These are phyloP conservation scores for Lindgomyces ingoldianus DNA, from an alignment of 495 filamentous ascomycete genomes.

Conservation along the genomic window DNA sequence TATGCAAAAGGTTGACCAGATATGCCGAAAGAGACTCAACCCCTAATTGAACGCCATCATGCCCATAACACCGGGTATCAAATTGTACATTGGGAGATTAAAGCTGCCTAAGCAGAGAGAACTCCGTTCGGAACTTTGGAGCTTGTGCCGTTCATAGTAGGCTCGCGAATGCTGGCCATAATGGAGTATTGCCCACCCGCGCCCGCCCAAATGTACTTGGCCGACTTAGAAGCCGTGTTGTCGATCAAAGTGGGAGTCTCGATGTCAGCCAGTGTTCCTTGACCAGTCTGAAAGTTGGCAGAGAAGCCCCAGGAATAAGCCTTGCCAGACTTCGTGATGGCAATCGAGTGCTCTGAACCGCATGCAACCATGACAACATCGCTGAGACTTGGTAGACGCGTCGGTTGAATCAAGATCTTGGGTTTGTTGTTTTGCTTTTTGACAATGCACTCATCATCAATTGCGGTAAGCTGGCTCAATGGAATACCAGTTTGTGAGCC, in stretches of 20 bases:
- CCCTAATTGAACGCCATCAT: not conserved
- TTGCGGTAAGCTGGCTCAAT: conserved; percentile 46
- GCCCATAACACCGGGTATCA: not conserved
- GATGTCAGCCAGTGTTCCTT: conserved; percentile 60
- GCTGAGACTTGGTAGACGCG: conserved; percentile 50
- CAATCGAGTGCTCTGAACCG: conserved; percentile 63
- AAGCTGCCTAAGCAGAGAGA: not conserved
- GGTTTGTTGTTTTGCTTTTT: conserved; percentile 57
- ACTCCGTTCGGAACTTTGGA: not conserved
- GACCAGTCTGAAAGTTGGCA: conserved; percentile 67
- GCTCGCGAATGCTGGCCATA: conserved; percentile 44
- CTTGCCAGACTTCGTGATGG: conserved; percentile 58
- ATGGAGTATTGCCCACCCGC: conserved; percentile 69
- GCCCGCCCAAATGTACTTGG: conserved; percentile 59
- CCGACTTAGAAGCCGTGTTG: conserved; percentile 60
- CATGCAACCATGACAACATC: conserved; percentile 49
- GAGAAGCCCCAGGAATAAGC: conserved; percentile 74
- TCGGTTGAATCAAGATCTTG: conserved; percentile 60
- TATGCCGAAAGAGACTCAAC: not conserved
- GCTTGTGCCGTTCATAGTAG: not conserved
- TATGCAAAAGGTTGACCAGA: not conserved
- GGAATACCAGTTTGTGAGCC: conserved; percentile 62
- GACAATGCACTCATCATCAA: conserved; percentile 57
- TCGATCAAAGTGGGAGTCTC: conserved; percentile 61
- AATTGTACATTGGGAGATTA: not conserved